Conservation (phyloP, 108 stramenopile genomes). For the Cyclotella kingstonii region DNA sequence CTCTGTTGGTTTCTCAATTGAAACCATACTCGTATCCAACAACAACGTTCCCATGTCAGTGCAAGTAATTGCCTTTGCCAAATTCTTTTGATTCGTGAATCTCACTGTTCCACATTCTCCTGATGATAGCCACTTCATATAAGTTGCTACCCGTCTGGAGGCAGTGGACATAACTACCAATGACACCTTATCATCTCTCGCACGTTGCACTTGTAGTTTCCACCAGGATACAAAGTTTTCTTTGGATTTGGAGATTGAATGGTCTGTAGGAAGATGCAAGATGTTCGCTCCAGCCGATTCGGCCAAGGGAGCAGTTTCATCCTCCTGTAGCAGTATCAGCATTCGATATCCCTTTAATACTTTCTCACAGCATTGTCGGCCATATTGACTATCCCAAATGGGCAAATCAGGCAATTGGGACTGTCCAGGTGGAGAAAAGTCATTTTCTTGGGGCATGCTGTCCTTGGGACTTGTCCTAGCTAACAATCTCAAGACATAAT, state of each 20-base stretch:
- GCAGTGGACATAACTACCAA: conserved; percentile 36
- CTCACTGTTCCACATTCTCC: conserved; percentile 4
- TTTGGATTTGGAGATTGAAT: conserved; percentile 9
- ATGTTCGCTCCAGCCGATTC: conserved; percentile 42
- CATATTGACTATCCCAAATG: too few species aligned
- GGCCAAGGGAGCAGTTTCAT: conserved; percentile 38
- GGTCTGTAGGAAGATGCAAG: conserved; percentile 16
- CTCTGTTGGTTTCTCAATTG: conserved; percentile 28
- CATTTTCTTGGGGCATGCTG: conserved; percentile 31
- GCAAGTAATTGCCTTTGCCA: conserved; percentile 46
- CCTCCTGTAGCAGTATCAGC: conserved; percentile 37
- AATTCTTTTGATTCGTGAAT: conserved; percentile 43
- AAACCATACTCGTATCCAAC: conserved; percentile 20
- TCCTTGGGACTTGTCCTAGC: conserved; percentile 16
- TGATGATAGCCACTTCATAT: not conserved
- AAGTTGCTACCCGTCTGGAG: conserved; percentile 16
- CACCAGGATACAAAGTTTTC: conserved; percentile 36
- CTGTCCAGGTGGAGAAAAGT: conserved; percentile 27
- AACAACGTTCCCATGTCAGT: conserved; percentile 34
- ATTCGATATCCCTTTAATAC: conserved; percentile 36
- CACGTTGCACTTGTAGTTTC: conserved; percentile 9
- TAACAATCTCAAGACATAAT: conserved; percentile 29
- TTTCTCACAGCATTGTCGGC: too few species aligned
- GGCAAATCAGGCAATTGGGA: conserved; percentile 15
- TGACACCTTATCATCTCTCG: conserved; percentile 17